Base-by-base conservation (phyloP, 1,139 yeast species). In the Nadsonia starkeyi-henricii region DNA sequence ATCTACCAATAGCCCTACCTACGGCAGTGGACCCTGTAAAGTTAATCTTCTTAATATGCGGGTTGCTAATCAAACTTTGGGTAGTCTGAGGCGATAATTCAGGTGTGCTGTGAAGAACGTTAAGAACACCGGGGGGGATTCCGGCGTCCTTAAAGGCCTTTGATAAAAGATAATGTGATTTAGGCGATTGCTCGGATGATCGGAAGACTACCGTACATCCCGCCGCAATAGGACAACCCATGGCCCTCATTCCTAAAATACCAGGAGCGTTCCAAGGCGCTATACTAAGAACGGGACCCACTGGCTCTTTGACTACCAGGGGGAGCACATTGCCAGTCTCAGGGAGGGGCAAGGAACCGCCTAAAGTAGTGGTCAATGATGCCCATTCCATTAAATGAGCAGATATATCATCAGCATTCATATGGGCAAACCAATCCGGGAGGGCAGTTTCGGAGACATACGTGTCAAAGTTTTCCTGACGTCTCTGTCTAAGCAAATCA, bases 91-190 rank as follows among this genome's bases (percentile, higher is more conserved):
- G 83, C 13, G 80, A 77, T 46, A 68, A 69, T 36, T 71, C 68
- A 48, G 82, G 82, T 51, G 62, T 66, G 17, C 83, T 81, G 44
- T 82, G 73, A 44, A 81, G 55, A 46, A 80, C 70, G 61, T 78
- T 78, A 48, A 81, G 73, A 39, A 79, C 85, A 53, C 88, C 88
- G 2, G 81, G 70, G 37, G 89, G 89, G 64, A 81, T 75, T 0
- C 88, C 88, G 15, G 81, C 86, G 50, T 77, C 77, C 50, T 68
- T 69, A 60, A 79, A 71, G 52, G 77, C 62, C 48, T 69, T 67
- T 33, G 79, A 82, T 48, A 78, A 65, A 57, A 70, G 71, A 58
- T 78, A 70, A 51, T 80, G 70, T 13, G 82, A 74, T 54, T 78
- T 69, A 18, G 88, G 85, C 3, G 86, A 78, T 52, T 75, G 69